Evolutionary conservation across 257 asterid genomes (phyloP).

Genomic region (Linaria vulgaris): DNA sequence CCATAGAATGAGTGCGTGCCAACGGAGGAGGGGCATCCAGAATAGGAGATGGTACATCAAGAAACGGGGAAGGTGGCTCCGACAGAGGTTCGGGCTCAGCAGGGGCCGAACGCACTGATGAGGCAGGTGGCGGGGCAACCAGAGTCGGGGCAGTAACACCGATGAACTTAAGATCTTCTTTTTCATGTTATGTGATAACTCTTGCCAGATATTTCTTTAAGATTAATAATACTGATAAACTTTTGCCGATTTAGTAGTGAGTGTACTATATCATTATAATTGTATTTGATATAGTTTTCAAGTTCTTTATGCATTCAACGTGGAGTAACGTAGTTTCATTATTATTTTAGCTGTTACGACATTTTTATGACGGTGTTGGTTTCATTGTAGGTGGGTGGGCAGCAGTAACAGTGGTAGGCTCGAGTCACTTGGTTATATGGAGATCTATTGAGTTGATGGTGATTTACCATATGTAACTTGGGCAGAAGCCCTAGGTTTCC

Average conservation of each 20-base stretch:
- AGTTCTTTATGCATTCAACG: not conserved
- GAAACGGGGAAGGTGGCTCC: too few relatives aligned
- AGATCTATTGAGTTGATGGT: conserved; percentile 82
- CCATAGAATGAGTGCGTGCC: too few relatives aligned
- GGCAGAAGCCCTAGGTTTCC: conserved; percentile 72
- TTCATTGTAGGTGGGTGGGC: conserved; percentile 70
- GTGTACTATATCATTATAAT: conserved; percentile 1
- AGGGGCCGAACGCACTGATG: too few relatives aligned
- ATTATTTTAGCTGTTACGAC: conserved; percentile 1
- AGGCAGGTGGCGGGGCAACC: too few relatives aligned
- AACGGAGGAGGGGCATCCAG: too few relatives aligned
- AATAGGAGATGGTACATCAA: too few relatives aligned
- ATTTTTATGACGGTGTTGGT: conserved; percentile 20
- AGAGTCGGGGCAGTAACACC: too few relatives aligned
- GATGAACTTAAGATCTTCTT: too few relatives aligned
- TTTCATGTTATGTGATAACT: not conserved
- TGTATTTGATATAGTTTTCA: not conserved
- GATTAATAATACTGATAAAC: too few relatives aligned
- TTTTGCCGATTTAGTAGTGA: conserved; percentile 7
- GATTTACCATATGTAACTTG: conserved; percentile 92
- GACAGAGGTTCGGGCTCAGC: too few relatives aligned
- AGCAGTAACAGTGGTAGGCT: conserved; percentile 52
- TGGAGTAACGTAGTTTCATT: conserved; percentile 6
- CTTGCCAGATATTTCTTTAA: too few relatives aligned
- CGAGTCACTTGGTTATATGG: conserved; percentile 90